Evolutionary conservation across 2,329 filamentous ascomycete genomes (phyloP).

Genomic region (Arthrinium puccinioides): DNA sequence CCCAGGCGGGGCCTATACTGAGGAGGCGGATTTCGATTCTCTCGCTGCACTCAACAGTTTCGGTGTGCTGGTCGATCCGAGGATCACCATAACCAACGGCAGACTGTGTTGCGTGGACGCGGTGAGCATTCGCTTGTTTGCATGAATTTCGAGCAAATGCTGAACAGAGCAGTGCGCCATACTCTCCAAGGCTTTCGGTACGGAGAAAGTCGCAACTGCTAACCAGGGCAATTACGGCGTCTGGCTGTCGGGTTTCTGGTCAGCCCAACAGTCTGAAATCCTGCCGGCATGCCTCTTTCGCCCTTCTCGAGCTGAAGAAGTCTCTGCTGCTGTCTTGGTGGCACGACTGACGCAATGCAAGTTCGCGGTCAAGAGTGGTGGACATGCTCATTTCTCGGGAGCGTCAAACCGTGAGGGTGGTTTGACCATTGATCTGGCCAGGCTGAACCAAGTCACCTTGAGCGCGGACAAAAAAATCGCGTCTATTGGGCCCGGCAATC

Average conservation of each 20-base stretch:
- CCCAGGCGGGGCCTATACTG: too few species aligned
- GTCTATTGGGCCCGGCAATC: conserved; percentile 26
- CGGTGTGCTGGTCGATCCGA: neutral
- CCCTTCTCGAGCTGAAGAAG: neutral
- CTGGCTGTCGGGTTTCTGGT: neutral
- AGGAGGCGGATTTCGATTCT: neutral
- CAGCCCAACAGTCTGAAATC: neutral
- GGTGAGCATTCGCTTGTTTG: too few species aligned
- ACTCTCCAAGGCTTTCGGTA: neutral
- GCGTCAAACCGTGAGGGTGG: conserved; percentile 19
- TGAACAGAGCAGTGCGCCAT: neutral
- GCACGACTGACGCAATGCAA: conserved; percentile 14
- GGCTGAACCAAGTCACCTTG: conserved; percentile 14
- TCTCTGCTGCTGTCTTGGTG: neutral
- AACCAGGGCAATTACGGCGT: neutral
- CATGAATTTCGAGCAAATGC: too few species aligned
- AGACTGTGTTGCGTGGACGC: too few species aligned
- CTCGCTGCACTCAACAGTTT: neutral
- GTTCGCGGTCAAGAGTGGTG: conserved; percentile 25
- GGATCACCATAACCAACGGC: too few species aligned
- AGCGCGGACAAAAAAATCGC: conserved; percentile 19
- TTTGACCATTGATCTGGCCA: conserved; percentile 18
- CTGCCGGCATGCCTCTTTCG: neutral
- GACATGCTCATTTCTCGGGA: conserved; percentile 20
- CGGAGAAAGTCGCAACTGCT: neutral